Conservation (phyloP, 78 protist genomes). For the Speleostelium caveatum region DNA sequence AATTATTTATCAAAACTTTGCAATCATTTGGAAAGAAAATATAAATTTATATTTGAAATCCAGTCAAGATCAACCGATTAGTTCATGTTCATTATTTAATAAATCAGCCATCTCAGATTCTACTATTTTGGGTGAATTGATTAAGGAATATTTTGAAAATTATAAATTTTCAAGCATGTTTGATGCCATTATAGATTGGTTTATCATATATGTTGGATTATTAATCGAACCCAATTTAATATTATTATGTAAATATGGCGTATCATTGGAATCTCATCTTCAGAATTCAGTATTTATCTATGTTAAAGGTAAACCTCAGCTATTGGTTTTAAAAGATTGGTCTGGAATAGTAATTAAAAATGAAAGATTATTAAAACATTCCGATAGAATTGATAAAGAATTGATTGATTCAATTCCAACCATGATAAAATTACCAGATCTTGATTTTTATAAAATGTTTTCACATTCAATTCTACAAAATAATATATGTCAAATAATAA, state of each 20-base stretch:
- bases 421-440: not conserved
- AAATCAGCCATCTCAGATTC: not conserved
- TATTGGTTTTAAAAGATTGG: conserved; percentile 9
- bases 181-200: not conserved
- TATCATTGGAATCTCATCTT: conserved; percentile 26
- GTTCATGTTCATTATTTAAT: conserved; percentile 45
- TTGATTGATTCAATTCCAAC: conserved; percentile 6
- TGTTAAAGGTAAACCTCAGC: conserved; percentile 2
- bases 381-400: not conserved
- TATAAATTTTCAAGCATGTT: not conserved
- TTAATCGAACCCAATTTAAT: conserved; percentile 21
- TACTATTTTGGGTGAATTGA: conserved; percentile 1
- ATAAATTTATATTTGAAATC: not conserved
- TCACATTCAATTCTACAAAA: conserved; percentile 18
- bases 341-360: conserved; percentile 13
- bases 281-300: conserved; percentile 15
- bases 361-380: not conserved
- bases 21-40: conserved; percentile 29
- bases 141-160: not conserved
- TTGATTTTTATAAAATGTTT: conserved; percentile 24
- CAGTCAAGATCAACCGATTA: conserved; percentile 3
- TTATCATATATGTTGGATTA: not conserved
- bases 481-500: conserved; percentile 16
- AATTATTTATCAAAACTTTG: conserved; percentile 21
- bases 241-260: conserved; percentile 19